Base-by-base conservation (phyloP, 176 grass and related monocot species). In the Hordeum vulgare region DNA sequence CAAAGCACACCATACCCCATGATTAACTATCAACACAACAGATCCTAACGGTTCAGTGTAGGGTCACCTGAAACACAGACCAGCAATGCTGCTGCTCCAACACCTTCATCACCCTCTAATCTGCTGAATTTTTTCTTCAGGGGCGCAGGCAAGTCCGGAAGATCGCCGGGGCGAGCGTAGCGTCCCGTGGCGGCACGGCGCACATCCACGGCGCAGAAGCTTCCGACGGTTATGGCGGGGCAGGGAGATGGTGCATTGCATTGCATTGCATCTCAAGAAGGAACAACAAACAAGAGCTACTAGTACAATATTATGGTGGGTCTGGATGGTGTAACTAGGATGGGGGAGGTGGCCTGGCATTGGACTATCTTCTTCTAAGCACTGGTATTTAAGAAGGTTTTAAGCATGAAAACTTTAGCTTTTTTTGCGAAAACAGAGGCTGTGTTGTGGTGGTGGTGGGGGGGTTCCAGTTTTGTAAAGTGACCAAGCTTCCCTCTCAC, bases 341-440 rank as follows among this genome's bases (percentile, higher is more conserved):
- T 20, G 80, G 75, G 74, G 84, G 80, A 74, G 69, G 80, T 83
- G 80, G 80, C 75, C 60, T 87, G 84, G 74, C 80, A 49, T 3
- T 56, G 51, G 18, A 56, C 51, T 86, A 69, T 86, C 82, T 68
- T 71, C 82, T 79, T 92, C 85, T 93, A 88, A 88, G 89, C 85
- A 90, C 81, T 74, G 71, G 81, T 93, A 90, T 84, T 90, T 90
- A 86, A 90, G 84, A 86, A 75, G 51, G 85, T 76, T 86, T 93
- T 93, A 93, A 87, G 73, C 91, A 74, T 66, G 66, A 83, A 78
- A 80, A 76, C 76, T 85, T 82, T 90, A 69, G 70, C 81, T 90
- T 93, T 91, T 91, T 78, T 72, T 49, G 35, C 75, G 61, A 74
- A 84, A 85, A 86, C 88, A 90, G 75, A 87, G 83, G 79, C 75